These are phyloP conservation scores for Phytophthora multivora DNA, from an alignment of 352 stramenopile genomes.

Conservation along the genomic window DNA sequence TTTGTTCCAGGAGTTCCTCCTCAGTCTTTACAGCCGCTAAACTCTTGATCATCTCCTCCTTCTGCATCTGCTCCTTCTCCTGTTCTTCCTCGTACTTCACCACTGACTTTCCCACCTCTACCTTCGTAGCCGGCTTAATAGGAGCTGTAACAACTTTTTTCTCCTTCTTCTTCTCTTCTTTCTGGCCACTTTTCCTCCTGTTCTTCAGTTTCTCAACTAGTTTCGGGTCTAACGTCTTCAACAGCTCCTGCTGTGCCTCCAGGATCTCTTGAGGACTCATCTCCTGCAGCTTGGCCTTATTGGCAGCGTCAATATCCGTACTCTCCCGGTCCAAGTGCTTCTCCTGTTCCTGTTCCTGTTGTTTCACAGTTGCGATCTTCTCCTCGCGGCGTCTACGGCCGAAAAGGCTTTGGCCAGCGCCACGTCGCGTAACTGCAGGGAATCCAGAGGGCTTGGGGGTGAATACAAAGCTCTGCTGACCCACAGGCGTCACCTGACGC, in stretches of 20 bases:
- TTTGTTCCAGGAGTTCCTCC: constrained; percentile 55
- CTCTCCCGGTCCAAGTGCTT: constrained; percentile 38
- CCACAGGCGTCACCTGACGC: constrained; percentile 52
- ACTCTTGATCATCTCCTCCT: constrained; percentile 41
- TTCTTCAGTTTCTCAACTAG: constrained; percentile 74
- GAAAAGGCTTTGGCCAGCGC: constrained; percentile 66
- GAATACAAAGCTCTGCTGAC: constrained; percentile 40
- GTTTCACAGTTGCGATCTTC: neutral
- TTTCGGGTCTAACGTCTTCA: constrained; percentile 60
- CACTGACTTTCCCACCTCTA: constrained; percentile 22
- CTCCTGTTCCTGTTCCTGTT: constrained; percentile 8
- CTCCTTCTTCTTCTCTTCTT: constrained; percentile 3
- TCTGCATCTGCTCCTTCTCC: constrained; percentile 11
- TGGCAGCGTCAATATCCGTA: constrained; percentile 65
- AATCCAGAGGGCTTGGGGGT: constrained; percentile 55
- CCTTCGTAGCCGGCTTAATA: constrained; percentile 16
- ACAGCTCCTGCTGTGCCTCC: constrained; percentile 71
- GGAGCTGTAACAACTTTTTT: neutral
- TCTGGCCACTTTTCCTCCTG: constrained; percentile 19
- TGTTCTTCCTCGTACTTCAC: constrained; percentile 11
- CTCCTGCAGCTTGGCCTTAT: constrained; percentile 49
- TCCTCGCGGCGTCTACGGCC: constrained; percentile 49
- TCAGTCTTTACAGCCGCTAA: constrained; percentile 66
- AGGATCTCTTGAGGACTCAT: constrained; percentile 78
- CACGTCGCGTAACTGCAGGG: constrained; percentile 52